phyloP scores from a whole-genome alignment of 495 filamentous ascomycete genomes.

The Talaromyces adpressus region DNA sequence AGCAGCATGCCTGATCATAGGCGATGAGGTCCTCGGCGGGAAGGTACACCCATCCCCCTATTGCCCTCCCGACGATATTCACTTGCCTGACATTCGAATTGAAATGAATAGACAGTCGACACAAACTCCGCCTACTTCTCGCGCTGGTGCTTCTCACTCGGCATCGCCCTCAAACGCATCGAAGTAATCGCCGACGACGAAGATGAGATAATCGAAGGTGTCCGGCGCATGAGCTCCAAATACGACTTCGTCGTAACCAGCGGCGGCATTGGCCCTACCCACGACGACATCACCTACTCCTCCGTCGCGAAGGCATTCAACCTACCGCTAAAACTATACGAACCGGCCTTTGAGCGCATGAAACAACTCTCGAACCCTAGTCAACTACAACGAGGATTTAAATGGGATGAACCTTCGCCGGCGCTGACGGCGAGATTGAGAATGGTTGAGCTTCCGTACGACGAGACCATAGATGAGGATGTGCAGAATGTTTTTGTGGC shows the following conservation, averaged over 20 bases:
- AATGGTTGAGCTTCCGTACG: constrained; percentile 82
- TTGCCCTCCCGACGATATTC: not conserved
- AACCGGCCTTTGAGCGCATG: constrained; percentile 73
- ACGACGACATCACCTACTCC: constrained; percentile 96
- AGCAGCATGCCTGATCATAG: constrained; percentile 90
- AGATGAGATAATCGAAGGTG: constrained; percentile 80
- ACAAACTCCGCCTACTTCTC: constrained; percentile 91
- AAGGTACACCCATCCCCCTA: constrained; percentile 51
- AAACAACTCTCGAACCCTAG: constrained; percentile 67
- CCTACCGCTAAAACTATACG: constrained; percentile 67
- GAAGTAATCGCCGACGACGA: constrained; percentile 94
- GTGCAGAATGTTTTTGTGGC: constrained; percentile 68
- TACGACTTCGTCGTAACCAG: constrained; percentile 95
- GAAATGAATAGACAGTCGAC: constrained; percentile 57
- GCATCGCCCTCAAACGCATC: constrained; percentile 80
- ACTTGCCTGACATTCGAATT: not conserved
- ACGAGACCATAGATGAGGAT: constrained; percentile 50
- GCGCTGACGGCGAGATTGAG: constrained; percentile 71
- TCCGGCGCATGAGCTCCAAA: constrained; percentile 71
- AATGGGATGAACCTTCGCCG: constrained; percentile 77
- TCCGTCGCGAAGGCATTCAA: constrained; percentile 87
- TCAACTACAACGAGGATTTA: constrained; percentile 66
- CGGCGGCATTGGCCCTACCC: constrained; percentile 93
- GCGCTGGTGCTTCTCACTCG: constrained; percentile 86
- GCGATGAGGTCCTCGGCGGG: constrained; percentile 93